Evolutionary conservation across 2,329 filamentous ascomycete species (phyloP).

Genomic region (Colletotrichum orchidophilum): DNA sequence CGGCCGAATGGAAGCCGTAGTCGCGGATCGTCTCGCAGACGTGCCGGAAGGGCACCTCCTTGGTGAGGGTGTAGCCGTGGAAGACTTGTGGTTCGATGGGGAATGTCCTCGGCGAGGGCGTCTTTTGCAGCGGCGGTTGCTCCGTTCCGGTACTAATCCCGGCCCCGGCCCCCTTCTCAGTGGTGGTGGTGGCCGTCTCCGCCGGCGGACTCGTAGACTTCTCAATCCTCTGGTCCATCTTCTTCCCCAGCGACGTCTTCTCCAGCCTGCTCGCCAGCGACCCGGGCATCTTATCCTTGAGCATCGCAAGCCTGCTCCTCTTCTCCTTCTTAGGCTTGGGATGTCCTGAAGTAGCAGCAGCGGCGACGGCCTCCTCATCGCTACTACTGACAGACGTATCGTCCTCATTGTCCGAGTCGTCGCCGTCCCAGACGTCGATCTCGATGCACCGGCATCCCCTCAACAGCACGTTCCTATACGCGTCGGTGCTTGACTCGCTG

Average conservation of each 20-base stretch:
- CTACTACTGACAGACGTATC: constrained; percentile 60
- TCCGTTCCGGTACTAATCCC: neutral
- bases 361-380: constrained; percentile 53
- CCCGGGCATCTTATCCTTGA: constrained; percentile 65
- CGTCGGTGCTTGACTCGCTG: constrained; percentile 86
- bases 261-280: constrained; percentile 56
- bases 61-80: constrained; percentile 91
- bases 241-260: constrained; percentile 58
- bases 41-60: constrained; percentile 84
- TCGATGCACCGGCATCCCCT: constrained; percentile 91
- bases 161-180: too few species aligned
- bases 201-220: constrained; percentile 37
- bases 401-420: constrained; percentile 75
- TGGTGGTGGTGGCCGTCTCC: constrained; percentile 1
- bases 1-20: constrained; percentile 77
- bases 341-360: neutral
- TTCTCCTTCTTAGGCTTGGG: constrained; percentile 44
- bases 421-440: constrained; percentile 95
- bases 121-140: constrained; percentile 15
- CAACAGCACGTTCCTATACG: constrained; percentile 85
- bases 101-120: constrained; percentile 38
- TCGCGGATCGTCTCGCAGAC: constrained; percentile 85
- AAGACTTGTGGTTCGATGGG: constrained; percentile 78
- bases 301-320: constrained; percentile 69
- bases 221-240: constrained; percentile 46